Base-by-base conservation (phyloP, 371 early-diverging fungal genomes). In the Coemansia sp. region DNA sequence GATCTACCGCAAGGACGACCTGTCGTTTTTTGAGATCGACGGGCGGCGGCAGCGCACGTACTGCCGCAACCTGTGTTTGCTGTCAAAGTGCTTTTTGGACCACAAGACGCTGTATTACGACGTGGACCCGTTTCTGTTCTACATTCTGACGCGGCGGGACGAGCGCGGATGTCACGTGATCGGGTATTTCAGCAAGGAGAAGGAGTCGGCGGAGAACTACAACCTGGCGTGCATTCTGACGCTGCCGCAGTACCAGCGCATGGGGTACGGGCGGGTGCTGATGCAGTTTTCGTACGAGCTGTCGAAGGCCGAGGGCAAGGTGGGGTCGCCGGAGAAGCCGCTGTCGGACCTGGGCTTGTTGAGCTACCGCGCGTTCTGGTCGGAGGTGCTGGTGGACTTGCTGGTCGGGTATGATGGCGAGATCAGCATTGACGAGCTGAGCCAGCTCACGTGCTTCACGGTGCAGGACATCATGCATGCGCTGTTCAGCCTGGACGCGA, bases 91-190 rank as follows among this genome's bases (percentile, higher is more conserved):
- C 66, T 99, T 99, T 77, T 79, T 99, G 71, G 99, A 99, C 81
- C 99, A 99, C 86, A 99, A 99, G 78, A 98, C 99, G n/a, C 84
- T 99, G 9, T 98, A 95, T 77, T 99, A 98, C 77, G 99, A 99
- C 76, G 95, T 99, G 12, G 99, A 99, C 69, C 98, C 98, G 1
- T 99, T 99, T 78, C 72, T 99, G 66, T 99, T 98, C 77, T 99
- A 99, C 78, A 86, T 98, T 43, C 87, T 95, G 91, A 93, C 94
- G 9, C 71, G 84, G 58, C 81, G 85, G 35, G 94, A 95, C 67
- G 88, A 86, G 40, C 76, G 84, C 39, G 95, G 95, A 7, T 90
- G 84, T 61, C 94, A 98, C 70, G 81, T 99, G 33, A 92, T 99
- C 41, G 99, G 99, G 5, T 99, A 99, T 78, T 99, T 99, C 79